Percentiles rank a stretch among this genome's conserved stretches.
phyloP scores from a whole-genome alignment of 2,329 filamentous ascomycete genomes.

The Fusarium tanahbumbuense region DNA sequence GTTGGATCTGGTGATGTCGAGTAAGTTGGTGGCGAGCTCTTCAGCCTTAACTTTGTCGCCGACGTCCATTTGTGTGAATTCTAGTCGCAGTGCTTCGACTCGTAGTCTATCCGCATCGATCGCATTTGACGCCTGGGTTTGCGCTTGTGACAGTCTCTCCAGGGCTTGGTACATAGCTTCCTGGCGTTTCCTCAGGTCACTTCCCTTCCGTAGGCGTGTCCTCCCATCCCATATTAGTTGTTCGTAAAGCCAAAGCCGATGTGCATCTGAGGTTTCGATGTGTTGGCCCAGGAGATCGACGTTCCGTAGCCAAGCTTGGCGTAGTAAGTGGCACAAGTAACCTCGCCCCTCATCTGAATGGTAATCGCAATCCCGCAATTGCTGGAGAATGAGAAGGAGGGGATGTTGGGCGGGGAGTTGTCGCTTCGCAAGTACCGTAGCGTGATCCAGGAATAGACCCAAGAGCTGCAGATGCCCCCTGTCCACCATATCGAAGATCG shows the following conservation, averaged over 20 bases:
- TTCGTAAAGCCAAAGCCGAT: constrained; percentile 54
- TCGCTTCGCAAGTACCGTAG: constrained; percentile 45
- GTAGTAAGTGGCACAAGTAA: constrained; percentile 50
- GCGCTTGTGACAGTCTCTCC: constrained; percentile 38
- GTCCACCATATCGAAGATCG: constrained; percentile 54
- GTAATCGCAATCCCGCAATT: constrained; percentile 49
- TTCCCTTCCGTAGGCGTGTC: constrained; percentile 50
- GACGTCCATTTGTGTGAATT: constrained; percentile 55
- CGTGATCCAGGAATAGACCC: constrained; percentile 51
- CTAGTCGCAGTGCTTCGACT: constrained; percentile 51
- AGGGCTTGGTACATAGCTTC: constrained; percentile 50
- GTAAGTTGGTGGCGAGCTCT: constrained; percentile 46
- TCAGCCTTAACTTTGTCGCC: constrained; percentile 50
- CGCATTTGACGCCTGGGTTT: constrained; percentile 12
- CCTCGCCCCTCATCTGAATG: constrained; percentile 48
- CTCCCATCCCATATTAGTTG: constrained; percentile 55
- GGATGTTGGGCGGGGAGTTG: constrained; percentile 51
- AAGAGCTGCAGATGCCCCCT: constrained; percentile 51
- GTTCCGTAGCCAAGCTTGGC: constrained; percentile 54
- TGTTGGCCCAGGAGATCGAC: constrained; percentile 50
- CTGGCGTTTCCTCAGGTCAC: constrained; percentile 45
- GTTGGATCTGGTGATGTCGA: constrained; percentile 44
- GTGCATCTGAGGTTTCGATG: constrained; percentile 46
- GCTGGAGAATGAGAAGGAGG: constrained; percentile 49
- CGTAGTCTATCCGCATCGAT: constrained; percentile 45